These are phyloP conservation scores for Helianthus annuus DNA, from an alignment of 129 eudicot genomes.

Conservation along the genomic window HanXRQr2.0-SUNRISE NC_035441.2:48774275-48774774, in stretches of 20 bases:
- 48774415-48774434: too few species aligned
- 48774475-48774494: constrained; percentile 29
- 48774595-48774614: constrained; percentile 25
- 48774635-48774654: constrained; percentile 14
- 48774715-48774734: constrained; percentile 5
- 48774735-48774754: not conserved
- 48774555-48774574: constrained; percentile 38
- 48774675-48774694: constrained; percentile 37
- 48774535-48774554: constrained; percentile 39
- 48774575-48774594: constrained; percentile 53
- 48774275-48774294: too few species aligned
- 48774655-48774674: constrained; percentile 41
- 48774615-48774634: constrained; percentile 23
- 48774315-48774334: too few species aligned
- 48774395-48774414: too few species aligned
- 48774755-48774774: constrained; percentile 34
- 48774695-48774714: constrained; percentile 51
- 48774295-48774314: too few species aligned
- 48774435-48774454: too few species aligned
- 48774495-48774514: constrained; percentile 38
- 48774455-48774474: not conserved
- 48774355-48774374: too few species aligned
- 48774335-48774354: too few species aligned
- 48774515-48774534: constrained; percentile 39
- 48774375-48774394: too few species aligned